Conservation (phyloP, 164 flowering plant genomes). For the Sedum album region DNA sequence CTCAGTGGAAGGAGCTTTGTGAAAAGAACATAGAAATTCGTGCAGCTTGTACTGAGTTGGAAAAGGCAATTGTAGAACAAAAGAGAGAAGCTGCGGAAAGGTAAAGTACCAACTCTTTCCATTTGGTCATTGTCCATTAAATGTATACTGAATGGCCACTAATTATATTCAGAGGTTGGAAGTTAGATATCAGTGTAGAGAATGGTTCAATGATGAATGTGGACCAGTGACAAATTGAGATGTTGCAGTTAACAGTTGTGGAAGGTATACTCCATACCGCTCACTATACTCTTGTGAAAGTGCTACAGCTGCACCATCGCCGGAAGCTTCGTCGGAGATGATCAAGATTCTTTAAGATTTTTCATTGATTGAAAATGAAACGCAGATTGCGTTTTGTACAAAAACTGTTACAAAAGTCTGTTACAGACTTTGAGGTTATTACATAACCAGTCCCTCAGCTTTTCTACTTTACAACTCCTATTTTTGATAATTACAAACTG, state of each 20-base stretch:
- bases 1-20: conserved; percentile 88
- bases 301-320: too few relatives aligned
- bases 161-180: conserved; percentile 48
- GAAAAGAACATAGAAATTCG: conserved; percentile 75
- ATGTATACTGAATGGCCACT: conserved; percentile 5
- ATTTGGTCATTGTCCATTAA: conserved; percentile 1
- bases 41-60: conserved; percentile 61
- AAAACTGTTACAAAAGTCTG: too few relatives aligned
- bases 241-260: conserved; percentile 8
- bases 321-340: too few relatives aligned
- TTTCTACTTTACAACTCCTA: too few relatives aligned
- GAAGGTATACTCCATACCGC: background rate
- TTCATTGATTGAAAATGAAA: too few relatives aligned
- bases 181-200: conserved; percentile 40
- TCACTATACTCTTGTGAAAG: background rate
- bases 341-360: too few relatives aligned
- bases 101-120: conserved; percentile 21
- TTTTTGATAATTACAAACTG: too few relatives aligned
- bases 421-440: too few relatives aligned
- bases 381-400: too few relatives aligned
- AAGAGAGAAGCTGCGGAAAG: conserved; percentile 64
- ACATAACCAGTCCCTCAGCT: too few relatives aligned
- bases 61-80: conserved; percentile 42
- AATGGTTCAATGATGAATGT: conserved; percentile 30
- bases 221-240: conserved; percentile 19